phyloP scores from a whole-genome alignment of 75 land plant genomes.

The Adiantum capillusveneris region DNA sequence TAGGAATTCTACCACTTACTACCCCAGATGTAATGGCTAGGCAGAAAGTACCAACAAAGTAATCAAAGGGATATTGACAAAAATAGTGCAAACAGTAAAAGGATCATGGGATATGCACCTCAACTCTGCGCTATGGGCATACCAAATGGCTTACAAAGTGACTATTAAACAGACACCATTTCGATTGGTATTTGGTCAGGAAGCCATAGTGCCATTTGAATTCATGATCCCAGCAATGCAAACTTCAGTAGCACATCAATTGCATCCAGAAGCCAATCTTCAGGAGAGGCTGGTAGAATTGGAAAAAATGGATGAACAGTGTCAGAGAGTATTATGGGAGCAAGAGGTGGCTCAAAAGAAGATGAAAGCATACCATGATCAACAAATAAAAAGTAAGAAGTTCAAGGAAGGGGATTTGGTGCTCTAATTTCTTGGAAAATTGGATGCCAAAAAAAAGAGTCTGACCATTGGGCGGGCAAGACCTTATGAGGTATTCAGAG shows the following conservation, averaged over 20 bases:
- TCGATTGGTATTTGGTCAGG: no score
- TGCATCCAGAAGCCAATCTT: neutral
- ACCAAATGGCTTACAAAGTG: conserved; percentile 11
- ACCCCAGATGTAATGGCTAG: neutral
- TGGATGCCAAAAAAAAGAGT: no score
- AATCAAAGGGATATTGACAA: no score
- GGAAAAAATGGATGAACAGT: no score
- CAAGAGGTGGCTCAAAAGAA: neutral
- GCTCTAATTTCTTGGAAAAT: no score
- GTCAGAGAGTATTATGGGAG: neutral
- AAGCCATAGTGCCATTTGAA: no score
- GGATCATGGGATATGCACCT: no score
- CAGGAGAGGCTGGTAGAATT: neutral
- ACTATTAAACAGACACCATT: no score
- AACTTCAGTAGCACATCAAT: neutral
- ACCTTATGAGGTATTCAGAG: conserved; percentile 5
- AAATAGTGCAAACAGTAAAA: no score
- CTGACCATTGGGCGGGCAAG: conserved; percentile 4
- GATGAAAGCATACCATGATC: neutral
- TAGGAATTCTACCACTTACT: neutral
- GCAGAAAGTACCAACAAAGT: no score
- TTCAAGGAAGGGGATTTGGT: no score
- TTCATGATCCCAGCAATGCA: neutral
- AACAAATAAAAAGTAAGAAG: neutral
- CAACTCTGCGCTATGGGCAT: no score